These are phyloP conservation scores for Wallemia ichthyophaga DNA, from an alignment of 1,284 basidiomycete species.

Conservation along the genomic window DNA sequence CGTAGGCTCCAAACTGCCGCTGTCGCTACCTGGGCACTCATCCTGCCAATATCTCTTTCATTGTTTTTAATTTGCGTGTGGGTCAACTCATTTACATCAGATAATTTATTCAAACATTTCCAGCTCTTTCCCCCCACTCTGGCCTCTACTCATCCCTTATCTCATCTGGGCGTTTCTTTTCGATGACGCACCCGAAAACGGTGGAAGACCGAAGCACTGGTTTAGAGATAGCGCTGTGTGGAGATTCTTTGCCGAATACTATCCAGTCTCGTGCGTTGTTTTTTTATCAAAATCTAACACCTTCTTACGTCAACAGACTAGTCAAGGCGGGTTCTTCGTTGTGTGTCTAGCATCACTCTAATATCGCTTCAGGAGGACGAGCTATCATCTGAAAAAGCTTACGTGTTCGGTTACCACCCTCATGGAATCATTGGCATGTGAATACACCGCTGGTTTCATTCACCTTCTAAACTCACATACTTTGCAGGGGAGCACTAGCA, in stretches of 20 bases:
- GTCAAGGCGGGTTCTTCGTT: constrained; percentile 21
- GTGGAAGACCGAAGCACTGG: constrained; percentile 49
- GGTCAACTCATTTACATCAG: constrained; percentile 11
- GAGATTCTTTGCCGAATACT: constrained; percentile 71
- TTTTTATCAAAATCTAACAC: constrained; percentile 2
- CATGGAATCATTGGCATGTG: constrained; percentile 88
- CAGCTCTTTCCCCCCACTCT: constrained; percentile 64
- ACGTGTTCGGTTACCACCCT: constrained; percentile 91
- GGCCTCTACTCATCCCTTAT: constrained; percentile 62
- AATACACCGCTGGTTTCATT: constrained; percentile 11
- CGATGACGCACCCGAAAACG: constrained; percentile 44
- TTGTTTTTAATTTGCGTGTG: constrained; percentile 52
- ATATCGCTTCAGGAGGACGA: constrained; percentile 33
- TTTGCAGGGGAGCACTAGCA: constrained; percentile 50
- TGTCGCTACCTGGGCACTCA: constrained; percentile 58
- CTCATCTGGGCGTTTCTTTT: constrained; percentile 43
- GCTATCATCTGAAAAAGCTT: constrained; percentile 62
- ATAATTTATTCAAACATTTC: neutral
- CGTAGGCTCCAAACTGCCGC: constrained; percentile 55
- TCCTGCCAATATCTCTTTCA: constrained; percentile 37
- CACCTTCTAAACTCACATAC: neutral
- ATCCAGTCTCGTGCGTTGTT: constrained; percentile 47
- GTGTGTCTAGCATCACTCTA: neutral
- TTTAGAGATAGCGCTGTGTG: constrained; percentile 39
- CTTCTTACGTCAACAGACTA: constrained; percentile 17